These are phyloP conservation scores for Penicillium ochrochloron DNA, from an alignment of 495 filamentous ascomycete genomes.

Conservation along the genomic window DNA sequence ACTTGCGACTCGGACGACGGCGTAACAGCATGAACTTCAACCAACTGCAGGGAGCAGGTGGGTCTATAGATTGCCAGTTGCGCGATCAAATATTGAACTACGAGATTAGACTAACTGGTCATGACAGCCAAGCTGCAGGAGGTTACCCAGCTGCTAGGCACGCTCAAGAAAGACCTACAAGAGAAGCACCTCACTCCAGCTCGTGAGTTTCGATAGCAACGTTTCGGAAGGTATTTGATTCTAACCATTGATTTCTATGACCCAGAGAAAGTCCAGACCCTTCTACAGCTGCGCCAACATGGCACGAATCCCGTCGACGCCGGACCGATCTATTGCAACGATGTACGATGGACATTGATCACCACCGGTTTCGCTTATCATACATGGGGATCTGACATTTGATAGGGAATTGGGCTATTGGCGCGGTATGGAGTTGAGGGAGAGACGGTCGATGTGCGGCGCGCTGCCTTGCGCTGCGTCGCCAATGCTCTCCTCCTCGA, in stretches of 20 bases:
- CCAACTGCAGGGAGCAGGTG: conserved; percentile 42
- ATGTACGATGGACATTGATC: conserved; percentile 51
- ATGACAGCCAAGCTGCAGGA: conserved; percentile 65
- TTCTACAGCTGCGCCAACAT: conserved; percentile 79
- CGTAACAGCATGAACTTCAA: background rate
- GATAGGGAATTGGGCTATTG: conserved; percentile 77
- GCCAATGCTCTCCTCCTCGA: conserved; percentile 85
- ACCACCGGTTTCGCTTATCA: background rate
- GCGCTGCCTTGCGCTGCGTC: conserved; percentile 80
- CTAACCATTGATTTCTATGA: conserved; percentile 11
- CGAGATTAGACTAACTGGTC: background rate
- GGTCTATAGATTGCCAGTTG: conserved; percentile 8
- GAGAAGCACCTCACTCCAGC: conserved; percentile 56
- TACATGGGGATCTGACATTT: conserved; percentile 27
- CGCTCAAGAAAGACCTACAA: conserved; percentile 61
- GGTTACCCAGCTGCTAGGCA: conserved; percentile 61
- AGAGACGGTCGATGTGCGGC: conserved; percentile 64
- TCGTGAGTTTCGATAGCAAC: conserved; percentile 49
- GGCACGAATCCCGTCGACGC: conserved; percentile 72
- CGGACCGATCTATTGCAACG: conserved; percentile 78
- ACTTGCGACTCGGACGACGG: background rate
- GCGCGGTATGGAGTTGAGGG: conserved; percentile 70
- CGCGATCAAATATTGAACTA: conserved; percentile 14
- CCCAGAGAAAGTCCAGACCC: conserved; percentile 63
- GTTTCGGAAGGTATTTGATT: background rate